phyloP scores from a whole-genome alignment of 176 grass and related monocot species.

The Eleusine indica region DNA sequence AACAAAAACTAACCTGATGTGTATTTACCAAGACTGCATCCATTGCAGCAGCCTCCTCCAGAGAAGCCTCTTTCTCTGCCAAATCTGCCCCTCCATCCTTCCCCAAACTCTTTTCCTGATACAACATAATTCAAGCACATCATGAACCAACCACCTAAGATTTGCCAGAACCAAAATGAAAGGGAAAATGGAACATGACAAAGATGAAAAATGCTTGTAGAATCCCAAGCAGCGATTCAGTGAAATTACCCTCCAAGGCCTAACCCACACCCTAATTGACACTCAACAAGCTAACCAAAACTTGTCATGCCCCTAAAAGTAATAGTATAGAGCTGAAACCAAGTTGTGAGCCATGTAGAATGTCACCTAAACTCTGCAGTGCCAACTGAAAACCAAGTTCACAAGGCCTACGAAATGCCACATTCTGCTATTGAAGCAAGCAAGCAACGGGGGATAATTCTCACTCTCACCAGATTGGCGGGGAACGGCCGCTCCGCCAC shows the following conservation, averaged over 20 bases:
- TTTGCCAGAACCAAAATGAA: background rate
- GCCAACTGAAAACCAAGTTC: constrained; percentile 5
- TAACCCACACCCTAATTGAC: background rate
- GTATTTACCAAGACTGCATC: constrained; percentile 93
- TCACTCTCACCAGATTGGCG: constrained; percentile 61
- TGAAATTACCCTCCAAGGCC: background rate
- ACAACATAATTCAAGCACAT: constrained; percentile 28
- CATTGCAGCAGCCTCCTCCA: constrained; percentile 61
- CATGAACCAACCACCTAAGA: background rate
- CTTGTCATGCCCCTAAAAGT: background rate
- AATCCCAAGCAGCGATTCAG: background rate
- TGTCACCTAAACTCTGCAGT: constrained; percentile 13
- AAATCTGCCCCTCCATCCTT: constrained; percentile 48
- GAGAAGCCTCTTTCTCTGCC: constrained; percentile 50
- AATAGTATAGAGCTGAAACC: background rate
- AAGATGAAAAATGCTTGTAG: background rate
- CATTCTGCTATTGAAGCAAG: background rate
- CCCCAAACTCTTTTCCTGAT: constrained; percentile 58
- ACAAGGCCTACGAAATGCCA: background rate
- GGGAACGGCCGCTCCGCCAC: constrained; percentile 80
- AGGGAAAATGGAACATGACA: background rate
- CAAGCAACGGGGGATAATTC: background rate
- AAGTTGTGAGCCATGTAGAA: background rate
- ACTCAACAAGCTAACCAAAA: background rate
- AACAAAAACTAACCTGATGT: constrained; percentile 66